phyloP scores from a whole-genome alignment of 345 rosid species.

The Populus nigra region DNA sequence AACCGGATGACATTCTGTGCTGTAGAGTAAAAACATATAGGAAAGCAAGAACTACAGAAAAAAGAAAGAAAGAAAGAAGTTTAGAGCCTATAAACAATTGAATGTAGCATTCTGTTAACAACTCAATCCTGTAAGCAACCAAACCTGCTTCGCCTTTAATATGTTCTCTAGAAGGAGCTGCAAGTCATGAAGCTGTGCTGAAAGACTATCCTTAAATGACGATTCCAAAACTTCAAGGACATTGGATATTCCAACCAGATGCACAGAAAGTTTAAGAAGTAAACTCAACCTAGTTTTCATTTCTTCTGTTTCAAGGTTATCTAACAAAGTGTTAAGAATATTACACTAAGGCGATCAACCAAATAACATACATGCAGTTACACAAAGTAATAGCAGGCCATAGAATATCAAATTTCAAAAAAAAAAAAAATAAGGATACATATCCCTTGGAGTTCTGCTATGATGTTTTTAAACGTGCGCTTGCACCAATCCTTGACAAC shows the following conservation, averaged over 20 bases:
- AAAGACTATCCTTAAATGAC: slow-evolving; percentile 71
- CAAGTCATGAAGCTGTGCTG: slow-evolving; percentile 72
- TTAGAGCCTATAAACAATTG: neutral
- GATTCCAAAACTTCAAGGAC: slow-evolving; percentile 86
- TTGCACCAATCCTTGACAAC: slow-evolving; percentile 99
- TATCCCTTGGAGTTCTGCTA: slow-evolving; percentile 57
- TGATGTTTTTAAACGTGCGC: slow-evolving; percentile 58
- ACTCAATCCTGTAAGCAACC: slow-evolving; percentile 15
- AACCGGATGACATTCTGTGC: neutral
- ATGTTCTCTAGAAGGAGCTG: slow-evolving; percentile 71
- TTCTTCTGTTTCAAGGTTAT: slow-evolving; percentile 56
- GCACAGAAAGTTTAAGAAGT: slow-evolving; percentile 58
- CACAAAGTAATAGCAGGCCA: neutral
- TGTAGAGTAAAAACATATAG: neutral
- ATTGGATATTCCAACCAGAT: slow-evolving; percentile 59
- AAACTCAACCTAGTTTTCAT: slow-evolving; percentile 49
- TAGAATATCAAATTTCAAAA: slow-evolving; percentile 19
- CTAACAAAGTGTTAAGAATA: slow-evolving; percentile 53
- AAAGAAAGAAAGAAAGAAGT: neutral
- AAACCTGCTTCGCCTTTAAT: slow-evolving; percentile 88
- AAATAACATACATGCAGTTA: neutral
- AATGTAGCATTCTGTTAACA: neutral
- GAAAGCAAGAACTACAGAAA: neutral
- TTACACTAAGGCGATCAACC: neutral
- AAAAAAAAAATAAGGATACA: slow-evolving; percentile 66